Base-by-base conservation (phyloP, 2,329 filamentous ascomycete species). In the Passalora sequoiae region DNA sequence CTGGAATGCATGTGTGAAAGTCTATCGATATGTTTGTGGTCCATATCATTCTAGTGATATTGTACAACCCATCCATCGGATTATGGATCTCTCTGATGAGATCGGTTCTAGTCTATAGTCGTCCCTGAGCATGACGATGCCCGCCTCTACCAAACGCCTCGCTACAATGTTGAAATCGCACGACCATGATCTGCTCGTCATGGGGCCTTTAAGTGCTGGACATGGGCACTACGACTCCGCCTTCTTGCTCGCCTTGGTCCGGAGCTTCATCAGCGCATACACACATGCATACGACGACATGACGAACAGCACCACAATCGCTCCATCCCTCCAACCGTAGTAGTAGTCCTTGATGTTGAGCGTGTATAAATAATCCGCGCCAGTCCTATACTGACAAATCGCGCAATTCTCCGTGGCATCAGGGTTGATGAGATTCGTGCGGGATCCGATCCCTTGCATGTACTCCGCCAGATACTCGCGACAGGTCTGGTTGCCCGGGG, bases 281-380 rank as follows among this genome's bases (percentile, higher is more conserved):
- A 74, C 72, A 45, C 73, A 41, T 2, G 60, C 66, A 47, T 83
- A 83, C 1, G 38, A 44, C 15, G 25, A 40, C 4, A 51, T 46
- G 1, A 68, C 73, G 51, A 82, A 81, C 4, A 78, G 64, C 1
- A 73, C 74, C 2, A 75, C 71, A 36, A 84, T 78, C 0, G 58
- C 82, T 0, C 77, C 77, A 61, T 86, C 72, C 37, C 83, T 71
- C 83, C 83, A 86, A 0, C 79, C 81, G 52, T 79, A 80, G 47
- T 71, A 77, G 51, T 83, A 78, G 3, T 78, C 70, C 1, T 69
- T 68, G 6, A 86, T 54, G 56, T 84, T 83, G 9, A 86, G 50
- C 0, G 70, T 77, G 2, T 62, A 54, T 2, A 86, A 60, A 50
- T 82, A 86, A 44, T 83, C 81, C 4, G 72, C 68, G 0, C 80